Percentiles rank a stretch among this genome's conserved stretches.
These are phyloP conservation scores for Colletotrichum sansevieriae DNA, from an alignment of 2,329 filamentous ascomycete genomes.

Conservation along the genomic window DNA sequence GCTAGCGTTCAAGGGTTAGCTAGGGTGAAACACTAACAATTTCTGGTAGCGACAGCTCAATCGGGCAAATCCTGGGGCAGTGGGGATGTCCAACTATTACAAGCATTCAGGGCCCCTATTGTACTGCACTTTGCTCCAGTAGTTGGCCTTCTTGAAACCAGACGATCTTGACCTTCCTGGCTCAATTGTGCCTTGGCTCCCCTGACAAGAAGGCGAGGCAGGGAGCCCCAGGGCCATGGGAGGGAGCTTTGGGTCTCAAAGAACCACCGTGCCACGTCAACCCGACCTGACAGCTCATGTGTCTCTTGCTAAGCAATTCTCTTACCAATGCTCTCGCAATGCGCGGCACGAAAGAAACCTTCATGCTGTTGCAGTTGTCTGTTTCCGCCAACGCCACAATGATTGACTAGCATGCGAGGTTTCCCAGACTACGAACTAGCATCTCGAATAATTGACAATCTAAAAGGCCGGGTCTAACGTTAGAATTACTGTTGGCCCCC, in stretches of 20 bases:
- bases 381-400: background rate
- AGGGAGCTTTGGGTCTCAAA: background rate
- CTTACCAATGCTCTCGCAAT: background rate
- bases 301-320: conserved; percentile 1
- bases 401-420: background rate
- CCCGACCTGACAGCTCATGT: conserved; percentile 11
- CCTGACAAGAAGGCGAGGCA: conserved; percentile 4
- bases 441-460: background rate
- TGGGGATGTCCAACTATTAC: too few relatives aligned
- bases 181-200: background rate
- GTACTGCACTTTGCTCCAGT: background rate
- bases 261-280: conserved; percentile 25
- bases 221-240: conserved; percentile 12
- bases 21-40: too few relatives aligned
- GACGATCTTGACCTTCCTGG: conserved; percentile 7
- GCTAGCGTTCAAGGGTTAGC: too few relatives aligned
- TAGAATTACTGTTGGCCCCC: background rate
- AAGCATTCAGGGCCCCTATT: too few relatives aligned
- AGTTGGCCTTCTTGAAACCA: conserved; percentile 8
- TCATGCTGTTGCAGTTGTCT: background rate
- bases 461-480: background rate
- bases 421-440: background rate
- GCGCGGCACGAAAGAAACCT: conserved; percentile 5
- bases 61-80: too few relatives aligned
- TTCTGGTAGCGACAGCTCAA: too few relatives aligned